A percentile compares a stretch with the other conserved stretches of the same genome.
phyloP scores from a whole-genome alignment of 2,329 filamentous ascomycete species.

The Alternaria panax region DNA sequence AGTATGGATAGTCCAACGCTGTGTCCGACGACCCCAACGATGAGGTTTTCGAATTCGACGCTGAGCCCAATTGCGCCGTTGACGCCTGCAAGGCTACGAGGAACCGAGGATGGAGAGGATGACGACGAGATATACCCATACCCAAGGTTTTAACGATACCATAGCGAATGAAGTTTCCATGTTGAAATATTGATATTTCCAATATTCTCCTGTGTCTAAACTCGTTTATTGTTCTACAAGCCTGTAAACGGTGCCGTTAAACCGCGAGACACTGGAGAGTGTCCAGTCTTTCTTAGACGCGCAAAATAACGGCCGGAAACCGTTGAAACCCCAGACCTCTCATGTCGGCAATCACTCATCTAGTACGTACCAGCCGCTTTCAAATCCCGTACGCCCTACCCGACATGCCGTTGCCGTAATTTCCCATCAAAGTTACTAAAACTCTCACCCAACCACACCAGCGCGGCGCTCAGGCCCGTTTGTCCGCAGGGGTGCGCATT shows the following conservation, averaged over 20 bases:
- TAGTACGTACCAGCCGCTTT: slow-evolving; percentile 1
- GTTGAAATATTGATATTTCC: not conserved
- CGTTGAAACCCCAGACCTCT: not conserved
- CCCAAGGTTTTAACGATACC: slow-evolving; percentile 20
- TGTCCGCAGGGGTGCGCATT: slow-evolving; percentile 12
- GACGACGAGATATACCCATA: slow-evolving; percentile 40
- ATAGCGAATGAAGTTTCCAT: slow-evolving; percentile 13
- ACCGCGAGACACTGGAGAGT: not conserved
- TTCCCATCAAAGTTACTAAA: not conserved
- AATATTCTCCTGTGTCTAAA: not conserved
- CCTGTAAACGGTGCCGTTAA: not conserved
- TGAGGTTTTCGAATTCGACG: slow-evolving; percentile 35
- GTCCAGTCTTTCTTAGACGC: not conserved
- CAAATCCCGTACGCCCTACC: not conserved
- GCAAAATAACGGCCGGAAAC: not conserved
- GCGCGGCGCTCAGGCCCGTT: slow-evolving; percentile 15
- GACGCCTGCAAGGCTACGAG: slow-evolving; percentile 36
- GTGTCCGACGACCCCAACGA: slow-evolving; percentile 31
- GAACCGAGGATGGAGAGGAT: slow-evolving; percentile 31
- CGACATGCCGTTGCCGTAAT: not conserved
- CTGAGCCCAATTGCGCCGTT: slow-evolving; percentile 42
- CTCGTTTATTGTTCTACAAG: not conserved
- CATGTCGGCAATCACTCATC: slow-evolving; percentile 10
- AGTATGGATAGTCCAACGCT: slow-evolving; percentile 33
- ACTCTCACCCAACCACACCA: slow-evolving; percentile 1